Evolutionary conservation across 1,284 basidiomycete genomes (phyloP).

Genomic region (Microbotryum violaceum): DNA sequence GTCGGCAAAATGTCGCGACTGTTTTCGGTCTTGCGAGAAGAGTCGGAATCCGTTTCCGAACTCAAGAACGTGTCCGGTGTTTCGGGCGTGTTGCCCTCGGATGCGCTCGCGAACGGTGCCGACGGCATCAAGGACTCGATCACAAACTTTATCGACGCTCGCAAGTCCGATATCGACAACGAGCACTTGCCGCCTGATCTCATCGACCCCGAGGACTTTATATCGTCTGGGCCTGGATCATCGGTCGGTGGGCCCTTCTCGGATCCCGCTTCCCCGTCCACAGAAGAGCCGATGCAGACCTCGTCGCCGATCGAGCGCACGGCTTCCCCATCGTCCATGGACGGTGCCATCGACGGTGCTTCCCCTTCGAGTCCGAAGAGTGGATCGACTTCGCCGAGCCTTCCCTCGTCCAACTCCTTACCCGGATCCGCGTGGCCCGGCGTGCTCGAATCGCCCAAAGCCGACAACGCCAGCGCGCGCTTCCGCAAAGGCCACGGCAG

Average conservation of each 20-base stretch:
- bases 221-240: conserved; percentile 48
- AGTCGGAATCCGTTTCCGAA: conserved; percentile 94
- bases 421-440: conserved; percentile 14
- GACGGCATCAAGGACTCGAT: conserved; percentile 97
- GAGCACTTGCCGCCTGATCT: conserved; percentile 92
- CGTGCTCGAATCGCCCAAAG: conserved; percentile 2
- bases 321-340: conserved; percentile 10
- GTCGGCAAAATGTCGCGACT: conserved; percentile 94
- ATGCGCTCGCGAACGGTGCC: conserved; percentile 75
- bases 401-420: conserved; percentile 11
- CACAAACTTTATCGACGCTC: conserved; percentile 87
- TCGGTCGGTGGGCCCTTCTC: conserved; percentile 35
- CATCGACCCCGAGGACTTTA: conserved; percentile 74
- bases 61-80: conserved; percentile 77
- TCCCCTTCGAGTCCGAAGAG: conserved; percentile 9
- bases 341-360: conserved; percentile 6
- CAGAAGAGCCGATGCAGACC: conserved; percentile 40
- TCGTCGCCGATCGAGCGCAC: conserved; percentile 28
- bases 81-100: conserved; percentile 71
- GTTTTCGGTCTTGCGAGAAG: conserved; percentile 92
- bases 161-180: conserved; percentile 98
- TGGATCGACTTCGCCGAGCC: background rate
- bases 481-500: conserved; percentile 74
- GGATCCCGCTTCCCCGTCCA: conserved; percentile 45
- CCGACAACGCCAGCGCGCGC: conserved; percentile 39